Base-by-base conservation (phyloP, 208 protist genomes). In the Sergeia podlipaevii region DNA sequence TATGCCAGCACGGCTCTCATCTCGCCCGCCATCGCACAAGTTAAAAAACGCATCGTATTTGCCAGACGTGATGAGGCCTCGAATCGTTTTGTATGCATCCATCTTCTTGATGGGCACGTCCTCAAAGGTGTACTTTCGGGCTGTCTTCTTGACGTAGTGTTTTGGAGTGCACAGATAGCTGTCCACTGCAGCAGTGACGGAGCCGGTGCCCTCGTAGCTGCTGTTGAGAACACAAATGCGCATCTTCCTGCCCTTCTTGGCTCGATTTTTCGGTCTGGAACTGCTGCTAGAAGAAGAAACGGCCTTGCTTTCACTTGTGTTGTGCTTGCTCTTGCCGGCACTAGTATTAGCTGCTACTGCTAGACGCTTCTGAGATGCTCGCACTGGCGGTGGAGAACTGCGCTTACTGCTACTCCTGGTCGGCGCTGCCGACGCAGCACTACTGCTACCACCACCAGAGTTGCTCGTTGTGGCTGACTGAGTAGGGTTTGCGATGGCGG, bases 11-110 rank as follows among this genome's bases (percentile, higher is more conserved):
- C 88, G 70, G 50, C 89, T 80, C 49, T 95, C 88, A 57, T 92
- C 88, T 18, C 75, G 70, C 21, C 73, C 82, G 57, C 84, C 88
- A 51, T 95, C 88, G 63, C 88, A 95, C n/a, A 95, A 62, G 60
- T 92, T 91, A 72, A 92, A 92, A 53, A 92, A 95, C 11, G 88
- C 72, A 39, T 92, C 88, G 71, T 86, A 91, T 45, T 90, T 89
- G 33, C 77, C 71, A 28, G 81, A 91, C 6, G 65, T 85, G 23
- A 91, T 82, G 20, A 92, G 74, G 53, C 90, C 69, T 8, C 87
- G 78, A 20, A 95, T 68, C 8, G 62, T 68, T 45, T 73, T 65
- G 65, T 87, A 90, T 3, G 84, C 73, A 50, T 86, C 79, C 28
- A 60, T 70, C 72, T 95, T 95, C 44, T 79, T 64, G 47, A 93